Percentiles rank a stretch among this genome's conserved stretches.
Evolutionary conservation across 2,329 filamentous ascomycete genomes (phyloP).

Genomic region (Penicillium aurantiogriseum): DNA sequence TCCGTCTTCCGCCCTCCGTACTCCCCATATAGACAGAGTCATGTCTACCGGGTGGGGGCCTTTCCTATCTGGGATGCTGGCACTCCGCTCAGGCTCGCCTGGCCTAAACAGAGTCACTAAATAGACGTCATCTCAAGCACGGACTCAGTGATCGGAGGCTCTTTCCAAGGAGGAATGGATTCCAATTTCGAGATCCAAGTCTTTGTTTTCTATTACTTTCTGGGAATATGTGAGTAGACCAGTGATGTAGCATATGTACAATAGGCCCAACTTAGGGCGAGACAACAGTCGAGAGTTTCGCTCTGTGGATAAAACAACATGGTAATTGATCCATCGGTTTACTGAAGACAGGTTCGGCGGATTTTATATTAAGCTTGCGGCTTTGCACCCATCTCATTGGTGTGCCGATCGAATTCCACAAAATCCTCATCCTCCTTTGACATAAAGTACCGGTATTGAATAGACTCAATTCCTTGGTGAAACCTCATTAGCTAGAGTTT

Average conservation of each 20-base stretch:
- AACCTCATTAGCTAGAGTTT: not conserved
- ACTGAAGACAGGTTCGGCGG: not conserved
- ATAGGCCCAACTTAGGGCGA: not conserved
- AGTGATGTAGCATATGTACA: not conserved
- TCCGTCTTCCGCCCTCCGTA: not conserved
- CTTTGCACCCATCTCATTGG: not conserved
- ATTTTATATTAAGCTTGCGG: not conserved
- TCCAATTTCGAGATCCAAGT: not conserved
- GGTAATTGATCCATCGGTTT: not conserved
- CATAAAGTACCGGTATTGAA: not conserved
- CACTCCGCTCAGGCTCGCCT: not conserved
- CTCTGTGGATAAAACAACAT: not conserved
- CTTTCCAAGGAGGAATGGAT: not conserved
- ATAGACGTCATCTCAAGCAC: not conserved
- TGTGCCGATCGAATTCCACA: not conserved
- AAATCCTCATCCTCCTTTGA: not conserved
- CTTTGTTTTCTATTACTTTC: not conserved
- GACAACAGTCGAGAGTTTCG: not conserved
- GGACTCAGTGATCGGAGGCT: not conserved
- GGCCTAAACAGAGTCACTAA: not conserved
- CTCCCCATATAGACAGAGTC: not conserved
- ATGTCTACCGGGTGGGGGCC: not conserved
- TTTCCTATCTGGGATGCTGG: not conserved
- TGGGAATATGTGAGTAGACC: not conserved
- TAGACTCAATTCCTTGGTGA: not conserved